These are phyloP conservation scores for Lactifluus rugatus DNA, from an alignment of 768 basidiomycete genomes.

Conservation along the genomic window DNA sequence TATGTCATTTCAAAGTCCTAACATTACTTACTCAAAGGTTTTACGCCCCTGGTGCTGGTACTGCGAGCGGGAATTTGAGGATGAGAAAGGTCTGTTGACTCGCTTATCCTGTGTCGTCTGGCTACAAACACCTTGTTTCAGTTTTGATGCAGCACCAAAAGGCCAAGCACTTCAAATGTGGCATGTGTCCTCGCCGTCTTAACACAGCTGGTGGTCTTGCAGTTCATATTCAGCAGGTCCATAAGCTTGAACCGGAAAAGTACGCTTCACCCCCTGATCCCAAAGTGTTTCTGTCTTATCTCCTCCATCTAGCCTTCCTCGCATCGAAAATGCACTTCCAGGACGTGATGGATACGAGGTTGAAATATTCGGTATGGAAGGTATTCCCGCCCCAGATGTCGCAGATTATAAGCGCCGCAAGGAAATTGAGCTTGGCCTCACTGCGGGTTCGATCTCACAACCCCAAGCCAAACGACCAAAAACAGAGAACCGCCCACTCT, in stretches of 20 bases:
- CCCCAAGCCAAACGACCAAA: slow-evolving; percentile 76
- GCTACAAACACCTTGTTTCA: slow-evolving; percentile 24
- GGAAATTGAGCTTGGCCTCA: slow-evolving; percentile 85
- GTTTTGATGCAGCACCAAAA: slow-evolving; percentile 99
- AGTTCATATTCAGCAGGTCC: slow-evolving; percentile 97
- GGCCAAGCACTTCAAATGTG: slow-evolving; percentile 98
- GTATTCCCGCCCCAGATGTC: slow-evolving; percentile 87
- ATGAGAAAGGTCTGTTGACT: slow-evolving; percentile 77
- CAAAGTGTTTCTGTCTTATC: slow-evolving; percentile 2
- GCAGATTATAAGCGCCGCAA: slow-evolving; percentile 95
- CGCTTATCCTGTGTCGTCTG: background rate
- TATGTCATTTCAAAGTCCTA: background rate
- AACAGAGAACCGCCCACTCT: slow-evolving; percentile 63
- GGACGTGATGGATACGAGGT: slow-evolving; percentile 97
- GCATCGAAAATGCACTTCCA: slow-evolving; percentile 93
- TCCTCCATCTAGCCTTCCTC: slow-evolving; percentile 44
- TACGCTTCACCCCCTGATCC: slow-evolving; percentile 18
- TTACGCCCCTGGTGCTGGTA: slow-evolving; percentile 98
- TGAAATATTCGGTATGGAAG: slow-evolving; percentile 99
- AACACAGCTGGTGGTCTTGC: slow-evolving; percentile 97
- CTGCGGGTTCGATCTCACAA: slow-evolving; percentile 71
- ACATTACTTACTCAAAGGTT: slow-evolving; percentile 35
- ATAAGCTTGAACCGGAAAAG: slow-evolving; percentile 94
- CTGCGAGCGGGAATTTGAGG: slow-evolving; percentile 98
- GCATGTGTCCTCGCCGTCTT: slow-evolving; percentile 86